A percentile compares a stretch with the other conserved stretches of the same genome.
phyloP scores from a whole-genome alignment of 805 yeast genomes.

The Yarrowia sp. region DNA sequence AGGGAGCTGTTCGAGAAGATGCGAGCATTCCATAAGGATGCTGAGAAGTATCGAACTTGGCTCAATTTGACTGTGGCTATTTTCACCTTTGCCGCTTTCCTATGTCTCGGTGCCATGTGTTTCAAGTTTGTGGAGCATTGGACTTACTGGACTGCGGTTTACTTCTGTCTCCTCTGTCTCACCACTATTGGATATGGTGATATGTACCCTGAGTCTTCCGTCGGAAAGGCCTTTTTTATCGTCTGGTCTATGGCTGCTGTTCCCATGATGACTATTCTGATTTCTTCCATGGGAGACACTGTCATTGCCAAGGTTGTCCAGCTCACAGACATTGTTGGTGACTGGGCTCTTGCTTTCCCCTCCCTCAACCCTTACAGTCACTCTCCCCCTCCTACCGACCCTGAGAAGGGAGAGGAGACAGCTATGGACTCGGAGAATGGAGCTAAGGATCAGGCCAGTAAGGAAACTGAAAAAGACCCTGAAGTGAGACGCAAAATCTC shows the following conservation, averaged over 20 bases:
- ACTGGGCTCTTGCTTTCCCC: conserved; percentile 27
- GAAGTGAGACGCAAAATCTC: neutral
- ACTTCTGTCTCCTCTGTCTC: conserved; percentile 71
- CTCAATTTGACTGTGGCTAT: conserved; percentile 40
- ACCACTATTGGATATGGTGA: conserved; percentile 87
- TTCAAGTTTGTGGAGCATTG: conserved; percentile 63
- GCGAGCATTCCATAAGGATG: conserved; percentile 48
- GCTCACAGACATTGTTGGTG: conserved; percentile 29
- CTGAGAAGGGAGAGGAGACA: neutral
- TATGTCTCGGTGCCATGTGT: conserved; percentile 70
- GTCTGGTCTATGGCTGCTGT: conserved; percentile 80
- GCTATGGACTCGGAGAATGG: neutral
- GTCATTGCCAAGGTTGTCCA: conserved; percentile 29
- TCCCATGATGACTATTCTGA: conserved; percentile 80
- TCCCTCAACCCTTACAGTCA: neutral
- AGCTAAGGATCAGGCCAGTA: neutral
- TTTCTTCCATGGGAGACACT: conserved; percentile 68
- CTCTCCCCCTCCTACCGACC: neutral
- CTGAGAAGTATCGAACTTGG: conserved; percentile 30
- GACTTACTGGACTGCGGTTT: conserved; percentile 67
- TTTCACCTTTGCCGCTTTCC: conserved; percentile 49
- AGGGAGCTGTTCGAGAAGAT: conserved; percentile 55
- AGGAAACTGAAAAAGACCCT: neutral
- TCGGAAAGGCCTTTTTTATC: conserved; percentile 71
- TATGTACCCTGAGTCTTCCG: conserved; percentile 55